Evolutionary conservation across 1,139 yeast species (phyloP).

Genomic region (Yueomyces sp.): DNA sequence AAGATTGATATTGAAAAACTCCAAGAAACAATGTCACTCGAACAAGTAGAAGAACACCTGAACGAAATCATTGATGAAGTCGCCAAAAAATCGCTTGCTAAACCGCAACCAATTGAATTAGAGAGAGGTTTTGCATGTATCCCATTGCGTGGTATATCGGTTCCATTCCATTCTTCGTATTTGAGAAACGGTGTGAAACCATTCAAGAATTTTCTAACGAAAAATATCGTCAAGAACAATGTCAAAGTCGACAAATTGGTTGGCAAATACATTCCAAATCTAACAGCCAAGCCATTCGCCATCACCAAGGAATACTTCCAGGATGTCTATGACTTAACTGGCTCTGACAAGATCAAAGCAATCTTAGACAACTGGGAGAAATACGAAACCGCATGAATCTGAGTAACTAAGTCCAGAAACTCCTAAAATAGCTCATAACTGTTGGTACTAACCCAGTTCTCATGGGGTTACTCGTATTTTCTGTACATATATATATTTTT

Average conservation of each 20-base stretch:
- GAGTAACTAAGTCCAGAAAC: not conserved
- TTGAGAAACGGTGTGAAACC: conserved; percentile 98
- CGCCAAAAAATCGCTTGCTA: conserved; percentile 63
- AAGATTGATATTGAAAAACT: conserved; percentile 87
- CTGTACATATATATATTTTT: no score
- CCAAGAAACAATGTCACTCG: conserved; percentile 69
- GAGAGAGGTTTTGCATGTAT: conserved; percentile 98
- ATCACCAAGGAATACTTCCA: conserved; percentile 93
- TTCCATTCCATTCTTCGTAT: conserved; percentile 98
- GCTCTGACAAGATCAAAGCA: conserved; percentile 78
- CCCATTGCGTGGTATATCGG: conserved; percentile 96
- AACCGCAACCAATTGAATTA: conserved; percentile 92
- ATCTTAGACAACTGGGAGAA: conserved; percentile 93
- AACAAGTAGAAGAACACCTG: conserved; percentile 78
- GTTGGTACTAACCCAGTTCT: no score
- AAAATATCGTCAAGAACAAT: conserved; percentile 90
- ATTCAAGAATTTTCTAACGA: conserved; percentile 91
- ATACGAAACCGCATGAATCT: conserved; percentile 30
- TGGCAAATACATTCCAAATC: conserved; percentile 93
- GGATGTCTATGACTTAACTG: conserved; percentile 85
- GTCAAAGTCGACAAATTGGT: conserved; percentile 89
- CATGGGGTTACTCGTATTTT: no score
- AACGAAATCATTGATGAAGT: conserved; percentile 81
- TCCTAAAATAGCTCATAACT: no score
- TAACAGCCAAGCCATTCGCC: conserved; percentile 95